phyloP scores from a whole-genome alignment of 202 grass and related monocot genomes.

The Schoenoplectus triqueter region DNA sequence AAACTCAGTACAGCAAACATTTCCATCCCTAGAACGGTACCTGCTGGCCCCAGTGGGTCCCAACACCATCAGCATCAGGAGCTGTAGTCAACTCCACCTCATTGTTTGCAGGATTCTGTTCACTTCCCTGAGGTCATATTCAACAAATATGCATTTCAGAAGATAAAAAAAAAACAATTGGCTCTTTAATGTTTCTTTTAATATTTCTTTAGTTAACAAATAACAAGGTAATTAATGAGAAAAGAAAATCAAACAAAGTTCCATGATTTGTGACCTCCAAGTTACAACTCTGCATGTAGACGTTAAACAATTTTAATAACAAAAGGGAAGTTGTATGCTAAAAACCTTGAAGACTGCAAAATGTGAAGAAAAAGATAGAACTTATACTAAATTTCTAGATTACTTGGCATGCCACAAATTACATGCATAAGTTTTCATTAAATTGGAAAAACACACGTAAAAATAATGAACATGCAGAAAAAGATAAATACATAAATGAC shows the following conservation, averaged over 20 bases:
- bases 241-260: not conserved
- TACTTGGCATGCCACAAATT: no score
- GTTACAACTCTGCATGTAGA: no score
- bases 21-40: conserved; percentile 41
- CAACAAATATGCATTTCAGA: conserved; percentile 6
- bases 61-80: conserved; percentile 60
- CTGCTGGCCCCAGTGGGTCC: conserved; percentile 98
- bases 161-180: not conserved
- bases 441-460: no score
- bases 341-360: not conserved
- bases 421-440: no score
- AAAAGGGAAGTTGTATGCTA: not conserved
- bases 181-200: not conserved
- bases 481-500: conserved; percentile 16
- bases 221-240: not conserved
- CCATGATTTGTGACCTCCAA: no score
- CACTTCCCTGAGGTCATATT: conserved; percentile 54
- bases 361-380: not conserved
- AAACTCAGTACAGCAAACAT: not conserved
- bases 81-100: conserved; percentile 86
- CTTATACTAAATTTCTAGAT: not conserved
- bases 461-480: not conserved
- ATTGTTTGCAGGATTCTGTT: conserved; percentile 62
- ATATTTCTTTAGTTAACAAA: not conserved
- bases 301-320: no score